phyloP scores from a whole-genome alignment of 371 early-diverging fungal genomes.

The Rhizopus delemar region DNA sequence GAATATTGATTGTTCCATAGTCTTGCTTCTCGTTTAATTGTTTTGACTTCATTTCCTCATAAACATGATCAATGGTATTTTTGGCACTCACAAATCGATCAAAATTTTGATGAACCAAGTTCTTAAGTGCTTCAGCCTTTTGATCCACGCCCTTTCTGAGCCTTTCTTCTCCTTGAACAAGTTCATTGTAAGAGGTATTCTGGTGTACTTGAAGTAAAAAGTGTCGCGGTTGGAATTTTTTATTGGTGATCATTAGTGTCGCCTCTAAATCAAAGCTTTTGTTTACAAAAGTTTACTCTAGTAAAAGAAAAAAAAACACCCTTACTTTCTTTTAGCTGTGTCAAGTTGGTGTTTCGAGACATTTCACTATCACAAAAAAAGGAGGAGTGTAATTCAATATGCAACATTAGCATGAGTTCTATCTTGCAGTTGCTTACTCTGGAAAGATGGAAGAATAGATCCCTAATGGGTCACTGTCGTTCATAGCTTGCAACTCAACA shows the following conservation, averaged over 20 bases:
- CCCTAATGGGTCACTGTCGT: constrained; percentile 51
- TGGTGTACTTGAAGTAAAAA: constrained; percentile 86
- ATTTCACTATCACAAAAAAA: constrained; percentile 21
- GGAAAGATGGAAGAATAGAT: constrained; percentile 46
- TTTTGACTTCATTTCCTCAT: constrained; percentile 85
- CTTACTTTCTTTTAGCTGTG: constrained; percentile 53
- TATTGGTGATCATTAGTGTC: constrained; percentile 55
- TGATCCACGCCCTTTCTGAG: constrained; percentile 77
- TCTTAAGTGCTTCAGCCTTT: constrained; percentile 82
- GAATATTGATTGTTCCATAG: constrained; percentile 70
- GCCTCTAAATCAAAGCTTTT: constrained; percentile 30
- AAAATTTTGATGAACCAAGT: constrained; percentile 91
- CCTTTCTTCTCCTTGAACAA: constrained; percentile 72
- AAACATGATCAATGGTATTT: constrained; percentile 91
- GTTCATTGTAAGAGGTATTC: constrained; percentile 78
- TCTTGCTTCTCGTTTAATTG: constrained; percentile 77
- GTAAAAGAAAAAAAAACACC: not conserved
- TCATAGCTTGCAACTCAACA: constrained; percentile 39
- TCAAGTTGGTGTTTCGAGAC: constrained; percentile 37
- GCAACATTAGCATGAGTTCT: not conserved
- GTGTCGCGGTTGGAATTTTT: constrained; percentile 75
- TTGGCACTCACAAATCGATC: constrained; percentile 95
- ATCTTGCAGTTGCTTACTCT: constrained; percentile 31
- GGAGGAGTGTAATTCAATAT: not conserved
- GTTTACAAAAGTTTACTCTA: not conserved